Evolutionary conservation across 73 alveolate species (phyloP), one percentile per base, ranked within the genome.

Genomic region (Stentor roeselii): DNA sequence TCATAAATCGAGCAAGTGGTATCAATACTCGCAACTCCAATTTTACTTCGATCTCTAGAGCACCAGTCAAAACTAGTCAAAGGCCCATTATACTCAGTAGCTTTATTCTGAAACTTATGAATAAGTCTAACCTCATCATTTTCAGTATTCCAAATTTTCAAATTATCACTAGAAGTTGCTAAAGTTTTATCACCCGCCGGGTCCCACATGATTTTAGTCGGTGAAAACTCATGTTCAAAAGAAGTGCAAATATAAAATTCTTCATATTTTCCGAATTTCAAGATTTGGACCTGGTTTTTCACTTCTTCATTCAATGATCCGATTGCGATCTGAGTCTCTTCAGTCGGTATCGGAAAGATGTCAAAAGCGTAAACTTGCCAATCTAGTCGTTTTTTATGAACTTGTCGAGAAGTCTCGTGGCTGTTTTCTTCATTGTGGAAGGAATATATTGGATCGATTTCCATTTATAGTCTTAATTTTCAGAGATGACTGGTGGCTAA

Each of bases 1-100:
- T 97, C 99, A 99, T 99, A 97, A 38, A 97, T 96, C 32, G 99
- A 95, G 85, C 99, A 97, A 31, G 99, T 97, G 0, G 99, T 96
- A 89, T 97, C 99, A 30, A 97, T 88, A 42, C 98, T 91, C 15
- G 99, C 96, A 37, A 98, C 94, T 0, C 99, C 99, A 27, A 97
- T 90, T 59, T 91, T 90, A 75, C 92, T 91, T 61, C 87, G 96
- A 78, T 95, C 93, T 77, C 89, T 90, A 15, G 86, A 84, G 76
- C 95, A 96, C 99, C 99, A 97, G 87, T 97, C 99, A 83, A 97
- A 97, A 3, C 99, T 94, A 3, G 99, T 97, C 83, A 97, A 84
- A 3, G 99, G 99, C 0, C 98, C 99, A 36, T 76, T 75, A 80
- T 82, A 88, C 31, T 88, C 93, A 85, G 84, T 88, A 35, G 59